Evolutionary conservation across 192 early-diverging fungal species (phyloP), one percentile per base, ranked within the genome.

Genomic region (Entomortierella lignicola): DNA sequence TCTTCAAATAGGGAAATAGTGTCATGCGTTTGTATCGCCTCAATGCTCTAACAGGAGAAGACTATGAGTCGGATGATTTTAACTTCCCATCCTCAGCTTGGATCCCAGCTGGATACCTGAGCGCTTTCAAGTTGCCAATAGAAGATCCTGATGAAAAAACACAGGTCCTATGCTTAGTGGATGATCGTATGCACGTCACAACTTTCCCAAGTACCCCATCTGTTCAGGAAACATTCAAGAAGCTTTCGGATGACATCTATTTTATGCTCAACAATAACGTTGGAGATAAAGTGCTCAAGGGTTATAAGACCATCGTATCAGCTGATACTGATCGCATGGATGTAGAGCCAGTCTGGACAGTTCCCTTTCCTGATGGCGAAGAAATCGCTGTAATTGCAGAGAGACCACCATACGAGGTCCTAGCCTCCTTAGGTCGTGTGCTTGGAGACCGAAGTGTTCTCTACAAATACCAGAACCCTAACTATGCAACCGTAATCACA

Each of bases 401-500:
- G 72, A 58, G 68, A 72, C 61, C 74, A 80, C 52, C 73, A 26
- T 63, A 81, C 54, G 85, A 95, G 55, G 84, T 88, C 50, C 86
- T 97, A 10, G 94, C 98, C 8, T 95, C 95, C 23, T 64, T 97
- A 27, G 98, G 98, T 21, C 90, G 96, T 18, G 95, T 98, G 8
- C 89, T 98, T 15, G 98, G 97, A 56, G 90, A 98, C 79, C 94
- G 98, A 31, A 91, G 89, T 41, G 98, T 99, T 7, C 89, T 95
- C n/a, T 99, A 97, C 92, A 99, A 99, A 82, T 99, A 98, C 84
- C 86, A 98, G 64, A 98, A 97, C 83, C 97, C 98, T 51, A 94
- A 99, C 81, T 66, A 97, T 23, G 71, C 93, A 41, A 91, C 93
- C 0, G 68, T 97, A 18, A 91, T 92, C 43, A 91, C 96, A 7